Evolutionary conservation across 78 protist species (phyloP).

Genomic region (Dictyostelium discoideum): dicty_2.7 NC_007089.4:1122001-1122500

Average conservation of each 20-base stretch:
- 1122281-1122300: conserved; percentile 33
- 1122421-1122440: conserved; percentile 11
- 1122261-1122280: conserved; percentile 60
- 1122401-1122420: conserved; percentile 1
- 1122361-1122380: conserved; percentile 24
- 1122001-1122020: background rate
- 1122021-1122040: conserved; percentile 24
- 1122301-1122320: conserved; percentile 19
- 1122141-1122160: conserved; percentile 55
- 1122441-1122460: background rate
- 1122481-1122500: background rate
- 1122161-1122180: conserved; percentile 27
- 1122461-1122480: conserved; percentile 13
- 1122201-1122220: conserved; percentile 25
- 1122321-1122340: conserved; percentile 18
- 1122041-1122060: conserved; percentile 1
- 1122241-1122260: conserved; percentile 47
- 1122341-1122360: conserved; percentile 13
- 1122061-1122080: conserved; percentile 2
- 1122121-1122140: conserved; percentile 44
- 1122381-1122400: conserved; percentile 32
- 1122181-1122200: background rate
- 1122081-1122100: conserved; percentile 37
- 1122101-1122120: conserved; percentile 45
- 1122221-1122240: conserved; percentile 50